Base-by-base conservation (phyloP, 352 stramenopile genomes). In the Phytophthora sp. region DNA sequence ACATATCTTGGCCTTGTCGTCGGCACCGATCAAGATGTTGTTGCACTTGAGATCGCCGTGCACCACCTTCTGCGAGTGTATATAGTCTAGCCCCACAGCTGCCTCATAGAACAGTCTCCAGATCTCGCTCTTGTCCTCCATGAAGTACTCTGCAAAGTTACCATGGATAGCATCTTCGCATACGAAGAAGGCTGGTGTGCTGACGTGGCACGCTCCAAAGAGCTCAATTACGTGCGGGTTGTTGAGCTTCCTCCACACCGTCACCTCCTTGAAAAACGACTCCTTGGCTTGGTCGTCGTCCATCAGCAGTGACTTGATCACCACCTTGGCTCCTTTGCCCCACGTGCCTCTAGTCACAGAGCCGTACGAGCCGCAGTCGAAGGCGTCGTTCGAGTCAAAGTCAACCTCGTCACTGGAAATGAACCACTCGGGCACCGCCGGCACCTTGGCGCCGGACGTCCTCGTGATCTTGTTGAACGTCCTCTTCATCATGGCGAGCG, bases 41-140 rank as follows among this genome's bases (percentile, higher is more conserved):
- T 74, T 86, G 45, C 82, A 88, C 52, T 96, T 97, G 9, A 97
- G 69, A 34, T 97, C 88, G n/a, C 89, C 79, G 59, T 97, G 89
- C 20, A 97, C 68, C 38, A 91, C 62, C 9, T 70, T 62, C 30
- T 84, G 54, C 12, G 42, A 42, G 61, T 97, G 88, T 12, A 97
- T 66, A 45, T 92, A 96, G 26, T 63, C 46, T 4, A 97, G 55
- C 0, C 84, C 90, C 15, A 76, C 46, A 0, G 74, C 76, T 0
- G 67, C 73, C 23, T 83, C 62, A 24, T 72, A 54, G 17, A 82
- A 68, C 7, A 69, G 45, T n/a, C 34, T 50, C 66, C 69, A 79
- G 7, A 76, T 32, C 18, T 62, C 41, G 11, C 57, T 46, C 24
- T 49, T 62, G 39, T 68, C 43, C 5, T 70, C 17, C 15, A 55